These are phyloP conservation scores for Triticum turgidum DNA, from an alignment of 176 grass and related monocot genomes.

Conservation along the genomic window DNA sequence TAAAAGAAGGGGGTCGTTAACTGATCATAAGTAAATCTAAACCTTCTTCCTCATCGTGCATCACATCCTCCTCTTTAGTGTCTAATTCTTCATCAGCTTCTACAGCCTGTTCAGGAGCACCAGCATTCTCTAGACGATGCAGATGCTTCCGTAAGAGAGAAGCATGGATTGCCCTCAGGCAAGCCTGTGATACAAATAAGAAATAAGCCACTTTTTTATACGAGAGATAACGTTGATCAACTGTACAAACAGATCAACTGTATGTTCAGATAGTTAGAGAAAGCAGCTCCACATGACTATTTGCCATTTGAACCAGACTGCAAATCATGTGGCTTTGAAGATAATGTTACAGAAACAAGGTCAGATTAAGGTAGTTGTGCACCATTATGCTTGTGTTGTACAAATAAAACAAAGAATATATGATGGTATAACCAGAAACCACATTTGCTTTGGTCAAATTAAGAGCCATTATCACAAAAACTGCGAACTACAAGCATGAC, in stretches of 20 bases:
- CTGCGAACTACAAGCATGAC: conserved; percentile 14
- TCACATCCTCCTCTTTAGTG: conserved; percentile 38
- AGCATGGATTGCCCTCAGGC: conserved; percentile 84
- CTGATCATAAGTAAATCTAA: conserved; percentile 32
- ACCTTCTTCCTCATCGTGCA: conserved; percentile 61
- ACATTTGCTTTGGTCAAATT: conserved; percentile 7
- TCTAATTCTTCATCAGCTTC: conserved; percentile 45
- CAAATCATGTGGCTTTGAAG: conserved; percentile 4
- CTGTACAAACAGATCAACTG: background rate
- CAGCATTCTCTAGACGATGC: conserved; percentile 65
- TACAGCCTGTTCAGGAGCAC: conserved; percentile 33
- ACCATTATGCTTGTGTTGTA: background rate
- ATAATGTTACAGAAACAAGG: background rate
- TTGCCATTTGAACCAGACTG: background rate
- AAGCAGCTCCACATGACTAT: background rate
- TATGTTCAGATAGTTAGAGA: conserved; percentile 8
- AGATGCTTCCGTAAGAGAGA: conserved; percentile 89
- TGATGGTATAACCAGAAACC: background rate
- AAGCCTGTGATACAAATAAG: conserved; percentile 53
- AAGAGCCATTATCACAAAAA: background rate
- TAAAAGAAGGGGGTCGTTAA: background rate
- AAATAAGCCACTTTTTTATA: background rate
- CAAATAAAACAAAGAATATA: background rate
- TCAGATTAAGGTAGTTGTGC: background rate
- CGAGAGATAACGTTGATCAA: background rate